phyloP scores from a whole-genome alignment of 139 green algal species.

The Spirogloea muscicola region DNA sequence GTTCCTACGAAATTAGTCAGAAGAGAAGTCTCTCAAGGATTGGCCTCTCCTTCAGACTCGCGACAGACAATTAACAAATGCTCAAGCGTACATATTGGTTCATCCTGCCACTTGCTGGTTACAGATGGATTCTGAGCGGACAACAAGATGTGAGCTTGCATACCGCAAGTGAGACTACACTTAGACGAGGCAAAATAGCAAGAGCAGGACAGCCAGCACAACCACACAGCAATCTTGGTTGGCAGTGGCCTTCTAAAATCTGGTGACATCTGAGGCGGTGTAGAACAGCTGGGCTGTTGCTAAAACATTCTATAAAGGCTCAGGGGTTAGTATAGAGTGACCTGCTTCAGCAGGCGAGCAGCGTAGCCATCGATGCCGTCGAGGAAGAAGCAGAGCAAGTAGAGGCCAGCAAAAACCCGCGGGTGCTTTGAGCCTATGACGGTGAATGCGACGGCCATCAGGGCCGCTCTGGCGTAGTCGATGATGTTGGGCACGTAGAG shows the following conservation, averaged over 20 bases:
- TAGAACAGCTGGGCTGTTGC: not conserved
- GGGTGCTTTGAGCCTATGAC: not conserved
- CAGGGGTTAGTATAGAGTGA: not conserved
- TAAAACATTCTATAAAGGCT: too few species aligned
- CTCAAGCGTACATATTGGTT: too few species aligned
- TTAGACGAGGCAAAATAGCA: constrained; percentile 10
- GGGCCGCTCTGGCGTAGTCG: constrained; percentile 10
- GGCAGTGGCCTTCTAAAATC: constrained; percentile 13
- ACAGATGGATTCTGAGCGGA: too few species aligned
- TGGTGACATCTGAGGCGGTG: not conserved
- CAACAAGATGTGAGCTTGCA: too few species aligned
- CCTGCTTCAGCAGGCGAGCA: not conserved
- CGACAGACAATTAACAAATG: too few species aligned
- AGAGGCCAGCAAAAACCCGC: not conserved
- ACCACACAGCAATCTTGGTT: too few species aligned
- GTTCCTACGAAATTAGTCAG: not conserved
- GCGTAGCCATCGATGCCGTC: constrained; percentile 14
- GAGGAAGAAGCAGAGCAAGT: constrained; percentile 11
- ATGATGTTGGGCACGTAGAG: constrained; percentile 23
- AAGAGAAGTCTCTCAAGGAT: constrained; percentile 4
- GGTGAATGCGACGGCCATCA: not conserved
- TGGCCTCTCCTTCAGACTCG: not conserved
- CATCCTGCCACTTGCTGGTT: too few species aligned
- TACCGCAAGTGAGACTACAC: not conserved
- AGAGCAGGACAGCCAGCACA: not conserved